Percentiles rank a stretch among this genome's conserved stretches.
Conservation (phyloP, 2,329 filamentous ascomycete species). For the Cryoendolithus antarcticus region DNA sequence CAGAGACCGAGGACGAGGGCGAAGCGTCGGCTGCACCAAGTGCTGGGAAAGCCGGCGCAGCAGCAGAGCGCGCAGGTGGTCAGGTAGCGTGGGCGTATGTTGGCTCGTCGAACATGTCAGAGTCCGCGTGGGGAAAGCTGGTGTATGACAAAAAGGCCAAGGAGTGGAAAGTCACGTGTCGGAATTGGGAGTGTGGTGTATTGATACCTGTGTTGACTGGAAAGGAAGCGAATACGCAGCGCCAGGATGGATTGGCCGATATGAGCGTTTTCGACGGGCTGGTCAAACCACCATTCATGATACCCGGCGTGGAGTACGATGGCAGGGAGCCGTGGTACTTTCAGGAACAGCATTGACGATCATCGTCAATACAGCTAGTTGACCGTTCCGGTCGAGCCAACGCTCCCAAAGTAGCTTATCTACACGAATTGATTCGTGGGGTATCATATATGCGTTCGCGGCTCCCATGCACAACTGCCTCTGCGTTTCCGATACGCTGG, state of each 20-base stretch:
- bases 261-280: constrained; percentile 41
- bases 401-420: too few relatives aligned
- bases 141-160: constrained; percentile 56
- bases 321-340: constrained; percentile 35
- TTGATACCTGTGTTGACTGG: constrained; percentile 46
- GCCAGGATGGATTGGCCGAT: constrained; percentile 8
- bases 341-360: constrained; percentile 10
- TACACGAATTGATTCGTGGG: too few relatives aligned
- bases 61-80: constrained; percentile 12
- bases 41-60: too few relatives aligned
- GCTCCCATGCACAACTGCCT: too few relatives aligned
- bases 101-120: constrained; percentile 83
- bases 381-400: too few relatives aligned
- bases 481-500: too few relatives aligned
- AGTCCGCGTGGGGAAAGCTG: constrained; percentile 84
- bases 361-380: too few relatives aligned
- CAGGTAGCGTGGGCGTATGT: constrained; percentile 65
- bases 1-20: constrained; percentile 12
- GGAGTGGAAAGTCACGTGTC: constrained; percentile 62
- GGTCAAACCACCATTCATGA: constrained; percentile 52
- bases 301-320: constrained; percentile 43
- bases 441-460: too few relatives aligned
- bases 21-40: neutral
- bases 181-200: constrained; percentile 95
- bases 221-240: neutral